Evolutionary conservation across 2,329 filamentous ascomycete species (phyloP).

Genomic region (Ustulina deusta): DNA sequence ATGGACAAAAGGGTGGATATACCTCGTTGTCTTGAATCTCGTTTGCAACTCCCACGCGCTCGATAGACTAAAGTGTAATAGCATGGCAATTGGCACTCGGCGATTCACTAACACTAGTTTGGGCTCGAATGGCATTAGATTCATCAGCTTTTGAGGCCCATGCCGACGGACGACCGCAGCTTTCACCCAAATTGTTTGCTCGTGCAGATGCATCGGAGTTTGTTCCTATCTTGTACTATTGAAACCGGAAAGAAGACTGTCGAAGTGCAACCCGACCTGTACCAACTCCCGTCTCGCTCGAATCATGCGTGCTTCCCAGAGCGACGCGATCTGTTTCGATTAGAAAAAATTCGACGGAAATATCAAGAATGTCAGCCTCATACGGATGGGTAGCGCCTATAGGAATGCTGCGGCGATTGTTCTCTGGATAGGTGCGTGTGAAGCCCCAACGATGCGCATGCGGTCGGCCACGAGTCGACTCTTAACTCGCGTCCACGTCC

Average conservation of each 20-base stretch:
- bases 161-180: neutral
- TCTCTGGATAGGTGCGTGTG: constrained; percentile 3
- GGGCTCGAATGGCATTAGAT: neutral
- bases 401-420: neutral
- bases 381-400: constrained; percentile 10
- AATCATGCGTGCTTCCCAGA: neutral
- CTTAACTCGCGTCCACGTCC: neutral
- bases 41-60: neutral
- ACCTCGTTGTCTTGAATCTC: neutral
- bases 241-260: neutral
- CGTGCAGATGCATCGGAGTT: constrained; percentile 11
- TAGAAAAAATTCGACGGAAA: neutral
- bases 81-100: neutral
- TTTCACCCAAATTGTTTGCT: constrained; percentile 2
- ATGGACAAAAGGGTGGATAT: no score
- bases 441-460: constrained; percentile 12
- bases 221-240: neutral
- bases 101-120: neutral
- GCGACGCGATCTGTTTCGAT: neutral
- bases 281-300: constrained; percentile 5
- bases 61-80: neutral
- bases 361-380: neutral
- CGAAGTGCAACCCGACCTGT: constrained; percentile 13
- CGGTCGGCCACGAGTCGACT: neutral
- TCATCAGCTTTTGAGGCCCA: neutral